Evolutionary conservation across 768 basidiomycete species (phyloP).

Genomic region (Collybia mongolica): DNA sequence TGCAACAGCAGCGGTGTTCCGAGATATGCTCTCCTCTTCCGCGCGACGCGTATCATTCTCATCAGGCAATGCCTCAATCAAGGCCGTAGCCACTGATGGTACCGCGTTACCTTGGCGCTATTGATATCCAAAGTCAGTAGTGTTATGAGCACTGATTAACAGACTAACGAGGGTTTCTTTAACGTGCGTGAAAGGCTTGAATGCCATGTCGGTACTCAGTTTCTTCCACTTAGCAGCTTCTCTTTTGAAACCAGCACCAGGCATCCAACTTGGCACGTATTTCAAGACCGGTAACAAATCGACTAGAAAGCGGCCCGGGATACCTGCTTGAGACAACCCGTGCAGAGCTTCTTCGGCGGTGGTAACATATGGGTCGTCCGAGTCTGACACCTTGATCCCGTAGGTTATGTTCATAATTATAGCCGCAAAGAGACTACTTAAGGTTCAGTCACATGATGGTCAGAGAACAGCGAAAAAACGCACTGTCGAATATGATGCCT

Average conservation of each 20-base stretch:
- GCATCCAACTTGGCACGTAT: constrained; percentile 29
- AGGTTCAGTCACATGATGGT: background rate
- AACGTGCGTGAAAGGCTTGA: background rate
- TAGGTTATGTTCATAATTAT: constrained; percentile 20
- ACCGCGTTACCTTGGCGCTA: constrained; percentile 7
- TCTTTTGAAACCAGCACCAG: constrained; percentile 32
- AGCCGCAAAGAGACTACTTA: constrained; percentile 11
- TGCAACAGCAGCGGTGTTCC: constrained; percentile 17
- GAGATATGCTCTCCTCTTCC: constrained; percentile 9
- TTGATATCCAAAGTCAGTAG: constrained; percentile 3
- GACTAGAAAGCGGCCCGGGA: constrained; percentile 22
- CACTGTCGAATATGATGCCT: constrained; percentile 13
- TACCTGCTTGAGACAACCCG: constrained; percentile 9
- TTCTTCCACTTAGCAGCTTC: constrained; percentile 36
- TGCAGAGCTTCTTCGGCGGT: constrained; percentile 15
- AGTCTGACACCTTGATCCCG: constrained; percentile 16
- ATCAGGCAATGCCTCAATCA: constrained; percentile 14
- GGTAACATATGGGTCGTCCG: constrained; percentile 21
- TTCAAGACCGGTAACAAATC: constrained; percentile 19
- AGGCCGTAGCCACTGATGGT: constrained; percentile 15
- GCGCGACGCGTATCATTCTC: constrained; percentile 7
- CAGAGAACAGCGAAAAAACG: background rate
- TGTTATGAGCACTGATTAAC: background rate
- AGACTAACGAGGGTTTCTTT: constrained; percentile 2
- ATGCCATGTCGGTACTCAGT: background rate